Evolutionary conservation across 31 red algal genomes (phyloP).

Genomic region (Porphyra umbilicalis): DNA sequence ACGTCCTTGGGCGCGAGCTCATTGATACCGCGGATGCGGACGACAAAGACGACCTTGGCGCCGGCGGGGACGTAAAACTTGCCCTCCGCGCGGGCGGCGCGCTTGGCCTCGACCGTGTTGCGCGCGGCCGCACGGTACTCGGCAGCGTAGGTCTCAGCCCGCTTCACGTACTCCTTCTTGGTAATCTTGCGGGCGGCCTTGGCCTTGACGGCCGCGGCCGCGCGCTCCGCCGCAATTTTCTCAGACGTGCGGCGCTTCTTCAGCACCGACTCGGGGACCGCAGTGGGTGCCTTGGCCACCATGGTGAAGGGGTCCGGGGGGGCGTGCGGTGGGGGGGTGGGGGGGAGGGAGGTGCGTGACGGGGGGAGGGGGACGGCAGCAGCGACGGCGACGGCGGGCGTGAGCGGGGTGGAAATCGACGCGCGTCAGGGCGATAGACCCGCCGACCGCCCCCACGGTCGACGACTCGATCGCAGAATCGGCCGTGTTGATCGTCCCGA

Average conservation of each 20-base stretch:
- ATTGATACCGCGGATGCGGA: constrained; percentile 94
- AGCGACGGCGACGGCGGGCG: no score
- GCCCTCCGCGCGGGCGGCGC: constrained; percentile 66
- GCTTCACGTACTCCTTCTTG: constrained; percentile 78
- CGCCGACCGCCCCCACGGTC: no score
- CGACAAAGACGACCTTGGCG: constrained; percentile 92
- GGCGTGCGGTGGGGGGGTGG: neutral
- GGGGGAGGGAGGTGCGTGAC: no score
- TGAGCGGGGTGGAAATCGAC: no score
- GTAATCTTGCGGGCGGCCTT: constrained; percentile 27
- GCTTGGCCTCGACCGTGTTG: constrained; percentile 63
- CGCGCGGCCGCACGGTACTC: constrained; percentile 78
- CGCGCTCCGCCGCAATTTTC: constrained; percentile 38
- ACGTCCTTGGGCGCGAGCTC: constrained; percentile 86
- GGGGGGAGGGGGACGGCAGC: no score
- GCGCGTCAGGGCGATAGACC: no score
- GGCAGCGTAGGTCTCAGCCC: constrained; percentile 76
- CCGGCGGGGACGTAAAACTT: constrained; percentile 94
- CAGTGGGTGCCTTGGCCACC: neutral
- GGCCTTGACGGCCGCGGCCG: constrained; percentile 20
- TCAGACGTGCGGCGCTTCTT: constrained; percentile 67
- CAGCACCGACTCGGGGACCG: constrained; percentile 78
- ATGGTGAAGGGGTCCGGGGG: neutral
- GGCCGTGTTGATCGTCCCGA: no score
- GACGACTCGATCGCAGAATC: no score